Evolutionary conservation across 805 yeast genomes (phyloP).

Genomic region (Candida schatavii): DNA sequence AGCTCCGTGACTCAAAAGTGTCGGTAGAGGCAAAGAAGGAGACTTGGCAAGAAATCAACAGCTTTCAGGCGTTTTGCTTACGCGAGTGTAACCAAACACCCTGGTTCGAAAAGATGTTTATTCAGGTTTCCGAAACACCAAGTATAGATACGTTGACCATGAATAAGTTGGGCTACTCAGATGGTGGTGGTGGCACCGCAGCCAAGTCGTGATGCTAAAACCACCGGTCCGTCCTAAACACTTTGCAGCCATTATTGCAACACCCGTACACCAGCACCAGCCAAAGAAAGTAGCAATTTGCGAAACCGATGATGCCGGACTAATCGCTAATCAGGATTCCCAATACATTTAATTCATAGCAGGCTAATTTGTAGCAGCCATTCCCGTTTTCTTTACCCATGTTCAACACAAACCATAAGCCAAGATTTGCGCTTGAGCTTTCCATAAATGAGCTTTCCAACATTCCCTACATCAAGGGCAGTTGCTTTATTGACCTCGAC

Average conservation of each 20-base stretch:
- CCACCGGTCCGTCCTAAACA: too few relatives aligned
- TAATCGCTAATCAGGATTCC: too few relatives aligned
- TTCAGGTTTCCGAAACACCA: background rate
- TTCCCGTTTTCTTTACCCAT: too few relatives aligned
- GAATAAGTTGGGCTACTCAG: too few relatives aligned
- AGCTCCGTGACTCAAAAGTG: background rate
- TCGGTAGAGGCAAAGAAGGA: background rate
- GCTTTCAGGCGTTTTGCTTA: background rate
- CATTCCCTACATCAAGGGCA: conserved; percentile 76
- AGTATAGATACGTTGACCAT: background rate
- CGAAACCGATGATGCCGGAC: too few relatives aligned
- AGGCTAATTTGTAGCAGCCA: too few relatives aligned
- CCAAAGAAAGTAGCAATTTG: too few relatives aligned
- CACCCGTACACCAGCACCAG: too few relatives aligned
- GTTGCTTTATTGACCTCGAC: conserved; percentile 62
- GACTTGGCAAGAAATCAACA: background rate
- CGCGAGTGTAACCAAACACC: background rate
- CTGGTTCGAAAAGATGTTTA: background rate
- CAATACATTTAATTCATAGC: too few relatives aligned
- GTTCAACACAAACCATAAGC: conserved; percentile 34
- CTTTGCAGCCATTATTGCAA: too few relatives aligned
- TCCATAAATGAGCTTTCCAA: conserved; percentile 71
- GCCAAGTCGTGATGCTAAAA: too few relatives aligned
- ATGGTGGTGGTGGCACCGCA: too few relatives aligned
- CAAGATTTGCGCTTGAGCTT: conserved; percentile 61